Conservation (phyloP, 495 filamentous ascomycete species). For the Aspergillus heteromorphus region DNA sequence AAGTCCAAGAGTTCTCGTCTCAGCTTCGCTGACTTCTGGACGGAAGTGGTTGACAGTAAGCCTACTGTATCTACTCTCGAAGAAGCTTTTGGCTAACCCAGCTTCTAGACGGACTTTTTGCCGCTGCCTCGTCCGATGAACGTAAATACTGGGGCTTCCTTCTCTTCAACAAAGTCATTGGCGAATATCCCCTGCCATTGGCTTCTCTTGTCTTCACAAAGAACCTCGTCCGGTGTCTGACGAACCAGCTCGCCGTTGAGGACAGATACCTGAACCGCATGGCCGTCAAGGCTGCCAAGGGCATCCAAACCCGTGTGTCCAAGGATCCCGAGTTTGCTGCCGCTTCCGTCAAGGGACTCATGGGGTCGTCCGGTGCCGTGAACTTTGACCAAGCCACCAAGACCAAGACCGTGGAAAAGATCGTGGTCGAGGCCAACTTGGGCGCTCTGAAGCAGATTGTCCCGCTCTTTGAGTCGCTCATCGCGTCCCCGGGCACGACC, state of each 20-base stretch:
- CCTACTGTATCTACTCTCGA: constrained; percentile 9
- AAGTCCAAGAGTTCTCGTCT: constrained; percentile 30
- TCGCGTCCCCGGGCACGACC: constrained; percentile 32
- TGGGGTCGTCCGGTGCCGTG: constrained; percentile 61
- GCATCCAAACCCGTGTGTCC: constrained; percentile 61
- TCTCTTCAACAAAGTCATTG: constrained; percentile 69
- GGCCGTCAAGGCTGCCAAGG: constrained; percentile 65
- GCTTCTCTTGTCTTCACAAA: constrained; percentile 64
- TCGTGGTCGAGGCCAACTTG: constrained; percentile 58
- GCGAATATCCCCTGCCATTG: constrained; percentile 39
- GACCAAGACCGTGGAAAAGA: constrained; percentile 77
- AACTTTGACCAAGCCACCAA: constrained; percentile 85
- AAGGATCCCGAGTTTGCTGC: constrained; percentile 55
- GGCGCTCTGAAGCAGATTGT: constrained; percentile 39
- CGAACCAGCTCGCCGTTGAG: constrained; percentile 79
- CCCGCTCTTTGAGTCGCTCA: constrained; percentile 34
- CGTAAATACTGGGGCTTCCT: constrained; percentile 89
- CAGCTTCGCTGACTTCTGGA: constrained; percentile 77
- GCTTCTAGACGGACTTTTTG: constrained; percentile 68
- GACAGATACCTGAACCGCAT: constrained; percentile 81
- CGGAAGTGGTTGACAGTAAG: constrained; percentile 80
- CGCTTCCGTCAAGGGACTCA: constrained; percentile 56
- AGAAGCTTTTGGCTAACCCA: constrained; percentile 5
- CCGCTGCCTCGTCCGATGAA: constrained; percentile 70
- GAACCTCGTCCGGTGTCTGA: constrained; percentile 75